Evolutionary conservation across 805 yeast species (phyloP).

Genomic region (Wickerhamiella australiensis): DNA sequence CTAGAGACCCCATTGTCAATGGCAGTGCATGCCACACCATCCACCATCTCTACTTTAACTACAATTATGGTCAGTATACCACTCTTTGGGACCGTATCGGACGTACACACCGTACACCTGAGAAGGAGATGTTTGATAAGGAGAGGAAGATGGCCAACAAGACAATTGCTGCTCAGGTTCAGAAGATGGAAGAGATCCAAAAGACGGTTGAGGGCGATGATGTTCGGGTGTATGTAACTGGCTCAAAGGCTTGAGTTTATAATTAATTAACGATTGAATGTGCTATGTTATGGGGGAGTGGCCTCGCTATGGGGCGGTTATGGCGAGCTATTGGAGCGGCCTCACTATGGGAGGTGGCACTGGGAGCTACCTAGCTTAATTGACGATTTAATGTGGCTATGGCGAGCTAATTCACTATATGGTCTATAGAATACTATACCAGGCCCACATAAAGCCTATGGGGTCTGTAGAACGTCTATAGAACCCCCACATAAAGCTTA

Average conservation of each 20-base stretch:
- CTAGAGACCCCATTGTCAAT: constrained; percentile 85
- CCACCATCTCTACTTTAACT: constrained; percentile 93
- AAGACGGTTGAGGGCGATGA: constrained; percentile 68
- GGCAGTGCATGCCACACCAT: constrained; percentile 98
- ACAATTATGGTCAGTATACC: constrained; percentile 96
- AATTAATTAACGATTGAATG: neutral
- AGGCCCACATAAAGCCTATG: too few relatives aligned
- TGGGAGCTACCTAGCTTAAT: too few relatives aligned
- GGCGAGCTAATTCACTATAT: too few relatives aligned
- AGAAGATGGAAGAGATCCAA: constrained; percentile 68
- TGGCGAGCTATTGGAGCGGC: too few relatives aligned
- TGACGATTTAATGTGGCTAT: too few relatives aligned
- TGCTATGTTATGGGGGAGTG: too few relatives aligned
- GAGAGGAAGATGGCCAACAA: constrained; percentile 42
- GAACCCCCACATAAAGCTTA: neutral
- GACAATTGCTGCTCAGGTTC: constrained; percentile 60
- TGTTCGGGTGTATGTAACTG: constrained; percentile 50
- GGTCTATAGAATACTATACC: too few relatives aligned
- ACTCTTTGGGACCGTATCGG: constrained; percentile 97
- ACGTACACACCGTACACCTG: constrained; percentile 86
- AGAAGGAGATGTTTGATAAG: constrained; percentile 66
- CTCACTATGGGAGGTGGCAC: too few relatives aligned
- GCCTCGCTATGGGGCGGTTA: too few relatives aligned
- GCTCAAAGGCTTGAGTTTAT: neutral
- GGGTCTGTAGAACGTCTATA: too few relatives aligned